A percentile compares a stretch with the other conserved stretches of the same genome.
These are phyloP conservation scores for Diaporthe citriasiana DNA, from an alignment of 2,329 filamentous ascomycete species.

Conservation along the genomic window DNA sequence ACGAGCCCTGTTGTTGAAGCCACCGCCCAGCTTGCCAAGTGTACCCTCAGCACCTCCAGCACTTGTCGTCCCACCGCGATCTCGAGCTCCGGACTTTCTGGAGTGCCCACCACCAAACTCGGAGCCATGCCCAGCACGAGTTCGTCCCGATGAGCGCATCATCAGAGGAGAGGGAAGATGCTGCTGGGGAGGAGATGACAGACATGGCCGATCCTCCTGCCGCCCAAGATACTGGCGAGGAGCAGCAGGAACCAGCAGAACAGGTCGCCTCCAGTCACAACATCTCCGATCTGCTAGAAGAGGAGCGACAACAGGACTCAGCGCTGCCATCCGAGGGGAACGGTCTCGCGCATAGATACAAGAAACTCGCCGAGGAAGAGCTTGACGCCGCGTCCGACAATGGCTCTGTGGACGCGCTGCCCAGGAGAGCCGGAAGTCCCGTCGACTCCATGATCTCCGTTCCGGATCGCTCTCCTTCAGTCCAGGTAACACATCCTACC, in stretches of 20 bases:
- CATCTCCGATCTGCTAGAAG: slow-evolving; percentile 54
- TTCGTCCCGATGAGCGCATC: slow-evolving; percentile 77
- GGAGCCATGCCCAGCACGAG: slow-evolving; percentile 48
- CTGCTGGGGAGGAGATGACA: slow-evolving; percentile 62
- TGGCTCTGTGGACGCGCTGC: slow-evolving; percentile 65
- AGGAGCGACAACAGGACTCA: slow-evolving; percentile 51
- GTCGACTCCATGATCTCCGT: slow-evolving; percentile 78
- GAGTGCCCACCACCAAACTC: not conserved
- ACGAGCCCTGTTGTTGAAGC: not conserved
- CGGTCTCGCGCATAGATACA: slow-evolving; percentile 59
- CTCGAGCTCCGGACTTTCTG: slow-evolving; percentile 29
- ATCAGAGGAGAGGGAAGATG: slow-evolving; percentile 72
- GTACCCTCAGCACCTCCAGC: not conserved
- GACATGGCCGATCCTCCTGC: slow-evolving; percentile 62
- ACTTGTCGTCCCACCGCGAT: slow-evolving; percentile 8
- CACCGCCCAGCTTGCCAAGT: slow-evolving; percentile 22
- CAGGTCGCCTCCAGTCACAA: slow-evolving; percentile 53
- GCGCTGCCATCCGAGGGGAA: slow-evolving; percentile 48
- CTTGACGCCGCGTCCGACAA: slow-evolving; percentile 64
- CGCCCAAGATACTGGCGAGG: slow-evolving; percentile 57
- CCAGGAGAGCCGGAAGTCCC: slow-evolving; percentile 74
- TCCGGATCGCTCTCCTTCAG: slow-evolving; percentile 86
- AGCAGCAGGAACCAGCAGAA: slow-evolving; percentile 53
- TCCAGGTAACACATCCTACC: slow-evolving; percentile 70
- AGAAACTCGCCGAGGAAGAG: slow-evolving; percentile 59